Evolutionary conservation across 768 basidiomycete species (phyloP), one percentile per base, ranked within the genome.

Genomic region (Boletus eberwhitei): DNA sequence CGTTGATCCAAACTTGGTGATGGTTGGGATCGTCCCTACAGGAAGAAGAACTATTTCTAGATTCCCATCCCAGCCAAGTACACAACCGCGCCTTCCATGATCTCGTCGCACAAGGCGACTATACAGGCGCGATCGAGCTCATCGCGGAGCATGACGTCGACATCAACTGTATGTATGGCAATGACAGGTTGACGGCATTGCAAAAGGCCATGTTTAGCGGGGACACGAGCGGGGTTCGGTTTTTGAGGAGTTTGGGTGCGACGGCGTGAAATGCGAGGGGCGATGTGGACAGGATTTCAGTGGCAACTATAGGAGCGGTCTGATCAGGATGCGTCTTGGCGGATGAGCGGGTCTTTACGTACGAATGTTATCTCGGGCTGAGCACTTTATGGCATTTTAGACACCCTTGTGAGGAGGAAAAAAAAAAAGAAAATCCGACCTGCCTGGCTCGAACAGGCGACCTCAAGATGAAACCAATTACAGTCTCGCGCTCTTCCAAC

Each of bases 401-500:
- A 22, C 22, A 22, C 22, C 2, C 2, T 22, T 22, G 22, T 22
- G 22, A 22, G 22, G 22, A 22, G 22, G 3, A n/a, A 9, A 21
- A 22, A 34, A 8, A 38, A 55, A 50, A 52, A 53, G 2, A 0
- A 5, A 7, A 57, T 71, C 71, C 70, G 70, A 71, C 68, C 71
- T 71, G 70, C 70, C 71, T 71, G 70, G 70, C 57, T 75, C 72
- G 72, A 74, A 76, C 75, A 74, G 71, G 72, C 71, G 74, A 70
- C 74, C 72, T 75, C 71, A 73, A 73, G 74, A 75, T 74, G 59
- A 58, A 48, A 5, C 69, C 64, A 64, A 7, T 74, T 75, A 75
- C 71, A 74, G 76, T 76, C 76, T 73, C 67, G 74, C 74, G 75
- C 75, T 76, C 74, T 76, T 77, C 76, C 76, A 76, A 74, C 76